Conservation (phyloP, 495 filamentous ascomycete species). For the Tricharina praecox region DNA sequence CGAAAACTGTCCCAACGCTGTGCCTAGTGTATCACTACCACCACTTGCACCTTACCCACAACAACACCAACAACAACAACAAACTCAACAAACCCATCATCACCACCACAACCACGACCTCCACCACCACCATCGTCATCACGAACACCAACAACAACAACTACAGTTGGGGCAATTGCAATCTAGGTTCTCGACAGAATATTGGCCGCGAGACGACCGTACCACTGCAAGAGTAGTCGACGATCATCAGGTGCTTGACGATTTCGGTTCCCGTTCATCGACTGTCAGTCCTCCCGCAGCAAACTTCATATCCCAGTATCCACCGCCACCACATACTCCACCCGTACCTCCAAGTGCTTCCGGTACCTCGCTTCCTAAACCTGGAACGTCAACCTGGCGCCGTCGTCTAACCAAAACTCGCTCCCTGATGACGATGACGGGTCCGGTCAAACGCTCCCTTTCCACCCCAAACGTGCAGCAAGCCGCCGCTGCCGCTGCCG, state of each 20-base stretch:
- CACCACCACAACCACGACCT: background rate
- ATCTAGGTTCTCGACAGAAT: background rate
- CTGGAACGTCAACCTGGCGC: slow-evolving; percentile 23
- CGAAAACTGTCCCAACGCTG: background rate
- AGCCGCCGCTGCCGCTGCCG: slow-evolving; percentile 15
- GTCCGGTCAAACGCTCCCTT: slow-evolving; percentile 25
- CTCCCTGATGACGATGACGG: slow-evolving; percentile 23
- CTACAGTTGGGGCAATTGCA: background rate
- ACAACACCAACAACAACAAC: background rate
- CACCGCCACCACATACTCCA: slow-evolving; percentile 9
- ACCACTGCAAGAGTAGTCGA: background rate
- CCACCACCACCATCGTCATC: background rate
- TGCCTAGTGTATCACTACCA: background rate
- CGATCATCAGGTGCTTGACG: background rate
- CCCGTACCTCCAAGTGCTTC: slow-evolving; percentile 23
- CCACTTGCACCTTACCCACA: background rate
- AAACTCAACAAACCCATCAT: background rate
- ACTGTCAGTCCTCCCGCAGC: slow-evolving; percentile 1
- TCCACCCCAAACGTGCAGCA: slow-evolving; percentile 25
- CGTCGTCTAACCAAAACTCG: slow-evolving; percentile 27
- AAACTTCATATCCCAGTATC: slow-evolving; percentile 1
- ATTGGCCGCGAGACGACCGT: background rate
- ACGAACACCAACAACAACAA: background rate
- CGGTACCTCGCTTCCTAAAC: slow-evolving; percentile 21
- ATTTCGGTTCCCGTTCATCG: slow-evolving; percentile 19